Percentiles rank a stretch among this genome's conserved stretches.
These are phyloP conservation scores for Fusarium verrucosum DNA, from an alignment of 2,329 filamentous ascomycete species.

Conservation along the genomic window DNA sequence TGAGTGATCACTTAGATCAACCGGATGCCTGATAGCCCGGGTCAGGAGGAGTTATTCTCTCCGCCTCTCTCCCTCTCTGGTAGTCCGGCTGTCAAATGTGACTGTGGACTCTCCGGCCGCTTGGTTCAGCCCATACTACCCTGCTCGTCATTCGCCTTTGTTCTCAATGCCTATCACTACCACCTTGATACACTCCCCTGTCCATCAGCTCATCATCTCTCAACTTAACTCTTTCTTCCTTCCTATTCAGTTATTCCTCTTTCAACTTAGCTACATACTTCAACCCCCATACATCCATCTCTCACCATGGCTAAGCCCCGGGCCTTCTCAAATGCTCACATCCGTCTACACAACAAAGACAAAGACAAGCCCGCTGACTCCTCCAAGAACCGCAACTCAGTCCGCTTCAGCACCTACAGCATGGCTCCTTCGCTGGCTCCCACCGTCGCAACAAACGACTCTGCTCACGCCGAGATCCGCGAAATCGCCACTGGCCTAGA, in stretches of 20 bases:
- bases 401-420: slow-evolving; percentile 69
- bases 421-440: slow-evolving; percentile 69
- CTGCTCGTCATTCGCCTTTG: slow-evolving; percentile 25
- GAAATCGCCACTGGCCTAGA: slow-evolving; percentile 83
- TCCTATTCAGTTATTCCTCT: background rate
- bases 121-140: slow-evolving; percentile 29
- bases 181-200: slow-evolving; percentile 31
- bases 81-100: slow-evolving; percentile 18
- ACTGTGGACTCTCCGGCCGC: slow-evolving; percentile 23
- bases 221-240: background rate
- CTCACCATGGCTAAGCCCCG: slow-evolving; percentile 38
- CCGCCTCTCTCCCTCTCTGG: background rate
- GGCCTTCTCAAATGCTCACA: slow-evolving; percentile 24
- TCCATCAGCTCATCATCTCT: slow-evolving; percentile 3
- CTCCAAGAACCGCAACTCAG: slow-evolving; percentile 61
- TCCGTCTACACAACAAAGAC: slow-evolving; percentile 30
- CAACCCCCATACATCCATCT: slow-evolving; percentile 1
- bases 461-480: slow-evolving; percentile 65
- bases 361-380: slow-evolving; percentile 33
- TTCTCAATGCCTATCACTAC: slow-evolving; percentile 26
- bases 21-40: background rate
- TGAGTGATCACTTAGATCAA: slow-evolving; percentile 1
- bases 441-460: slow-evolving; percentile 63
- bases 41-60: slow-evolving; percentile 3
- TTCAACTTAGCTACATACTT: slow-evolving; percentile 12